These are phyloP conservation scores for Kockovaella imperatae DNA, from an alignment of 768 basidiomycete species.

Conservation along the genomic window DNA sequence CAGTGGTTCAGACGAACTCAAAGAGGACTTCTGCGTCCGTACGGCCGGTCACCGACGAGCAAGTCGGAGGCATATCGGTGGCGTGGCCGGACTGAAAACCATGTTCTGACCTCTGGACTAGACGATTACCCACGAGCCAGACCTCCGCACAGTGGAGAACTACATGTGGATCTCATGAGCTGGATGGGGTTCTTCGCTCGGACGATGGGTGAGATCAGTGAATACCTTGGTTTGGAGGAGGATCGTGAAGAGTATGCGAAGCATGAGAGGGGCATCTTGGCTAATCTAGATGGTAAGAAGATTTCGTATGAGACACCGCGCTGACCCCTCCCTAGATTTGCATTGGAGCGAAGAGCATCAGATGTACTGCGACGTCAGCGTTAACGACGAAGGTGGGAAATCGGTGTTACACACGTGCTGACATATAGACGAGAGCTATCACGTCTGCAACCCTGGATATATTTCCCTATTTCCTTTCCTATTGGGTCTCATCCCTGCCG, in stretches of 20 bases:
- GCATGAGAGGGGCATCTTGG: slow-evolving; percentile 70
- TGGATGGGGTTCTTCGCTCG: slow-evolving; percentile 96
- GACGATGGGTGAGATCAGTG: slow-evolving; percentile 86
- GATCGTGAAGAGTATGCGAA: slow-evolving; percentile 68
- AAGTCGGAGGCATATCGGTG: slow-evolving; percentile 85
- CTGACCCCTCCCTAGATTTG: slow-evolving; percentile 58
- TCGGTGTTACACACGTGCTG: background rate
- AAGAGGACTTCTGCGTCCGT: slow-evolving; percentile 86
- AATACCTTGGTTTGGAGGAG: slow-evolving; percentile 75
- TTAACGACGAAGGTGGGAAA: slow-evolving; percentile 70
- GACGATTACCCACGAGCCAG: slow-evolving; percentile 87
- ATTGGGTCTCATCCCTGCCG: slow-evolving; percentile 64
- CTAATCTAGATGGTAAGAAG: slow-evolving; percentile 70
- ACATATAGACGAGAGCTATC: slow-evolving; percentile 72
- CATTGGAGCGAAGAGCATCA: slow-evolving; percentile 84
- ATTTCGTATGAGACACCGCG: background rate
- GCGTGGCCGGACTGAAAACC: slow-evolving; percentile 72
- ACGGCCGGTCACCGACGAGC: slow-evolving; percentile 68
- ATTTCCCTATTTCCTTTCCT: slow-evolving; percentile 90
- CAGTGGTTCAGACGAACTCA: slow-evolving; percentile 95
- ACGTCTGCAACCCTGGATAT: slow-evolving; percentile 86
- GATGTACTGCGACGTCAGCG: slow-evolving; percentile 88
- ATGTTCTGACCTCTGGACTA: slow-evolving; percentile 84
- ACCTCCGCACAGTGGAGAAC: slow-evolving; percentile 77
- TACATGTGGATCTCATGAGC: slow-evolving; percentile 85